These are phyloP conservation scores for Flaveria floridana DNA, from an alignment of 140 eudicot species.

Conservation along the genomic window DNA sequence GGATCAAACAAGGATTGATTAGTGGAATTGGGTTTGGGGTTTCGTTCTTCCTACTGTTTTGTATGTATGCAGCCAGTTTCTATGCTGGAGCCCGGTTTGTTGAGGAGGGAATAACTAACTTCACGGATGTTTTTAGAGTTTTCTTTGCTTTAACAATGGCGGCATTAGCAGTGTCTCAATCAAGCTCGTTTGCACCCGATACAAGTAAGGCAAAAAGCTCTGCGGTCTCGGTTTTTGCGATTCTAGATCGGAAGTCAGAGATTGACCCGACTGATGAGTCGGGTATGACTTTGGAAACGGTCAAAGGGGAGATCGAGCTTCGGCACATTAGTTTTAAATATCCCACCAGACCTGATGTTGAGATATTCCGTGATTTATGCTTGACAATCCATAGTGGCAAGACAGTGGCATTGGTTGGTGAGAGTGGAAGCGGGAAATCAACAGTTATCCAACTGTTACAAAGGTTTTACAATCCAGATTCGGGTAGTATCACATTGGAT, in stretches of 20 bases:
- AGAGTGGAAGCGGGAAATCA: slow-evolving; percentile 84
- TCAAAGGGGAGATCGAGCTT: slow-evolving; percentile 75
- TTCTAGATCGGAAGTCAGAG: slow-evolving; percentile 64
- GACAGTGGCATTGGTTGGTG: slow-evolving; percentile 85
- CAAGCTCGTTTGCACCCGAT: slow-evolving; percentile 82
- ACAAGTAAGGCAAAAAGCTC: slow-evolving; percentile 66
- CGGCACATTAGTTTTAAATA: slow-evolving; percentile 65
- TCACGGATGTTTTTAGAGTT: slow-evolving; percentile 63
- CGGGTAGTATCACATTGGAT: slow-evolving; percentile 62
- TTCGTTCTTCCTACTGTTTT: slow-evolving; percentile 54
- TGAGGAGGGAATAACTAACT: slow-evolving; percentile 53
- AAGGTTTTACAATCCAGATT: slow-evolving; percentile 67
- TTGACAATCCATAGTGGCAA: slow-evolving; percentile 72
- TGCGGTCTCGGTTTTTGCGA: slow-evolving; percentile 65
- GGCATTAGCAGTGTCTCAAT: slow-evolving; percentile 65
- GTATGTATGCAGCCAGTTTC: slow-evolving; percentile 60
- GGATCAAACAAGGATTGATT: slow-evolving; percentile 63
- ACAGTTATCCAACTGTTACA: slow-evolving; percentile 70
- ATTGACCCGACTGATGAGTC: slow-evolving; percentile 81
- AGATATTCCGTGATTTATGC: slow-evolving; percentile 62
- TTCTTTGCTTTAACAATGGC: slow-evolving; percentile 88
- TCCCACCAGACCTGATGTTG: slow-evolving; percentile 79
- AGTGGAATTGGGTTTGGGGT: slow-evolving; percentile 80
- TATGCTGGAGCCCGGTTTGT: slow-evolving; percentile 81
- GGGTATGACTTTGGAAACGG: slow-evolving; percentile 49